Evolutionary conservation across 805 yeast species (phyloP).

Genomic region (Tanozyma kutaoensis): DNA sequence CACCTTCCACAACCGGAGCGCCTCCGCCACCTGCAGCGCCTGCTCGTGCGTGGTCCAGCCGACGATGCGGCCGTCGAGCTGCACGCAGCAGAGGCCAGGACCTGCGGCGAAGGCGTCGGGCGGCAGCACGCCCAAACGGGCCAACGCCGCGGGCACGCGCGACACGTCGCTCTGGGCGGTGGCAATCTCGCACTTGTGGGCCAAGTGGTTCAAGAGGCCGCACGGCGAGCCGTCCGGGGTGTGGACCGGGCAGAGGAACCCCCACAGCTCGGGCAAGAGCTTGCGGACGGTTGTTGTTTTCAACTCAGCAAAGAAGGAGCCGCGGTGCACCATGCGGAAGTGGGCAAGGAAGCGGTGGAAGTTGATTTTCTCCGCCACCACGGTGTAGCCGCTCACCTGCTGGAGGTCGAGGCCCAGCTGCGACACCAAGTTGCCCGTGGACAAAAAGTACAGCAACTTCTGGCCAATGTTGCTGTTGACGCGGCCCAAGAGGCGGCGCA

Average conservation of each 20-base stretch:
- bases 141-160: constrained; percentile 50
- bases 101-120: constrained; percentile 78
- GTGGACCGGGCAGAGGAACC: constrained; percentile 96
- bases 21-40: constrained; percentile 77
- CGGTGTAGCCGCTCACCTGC: constrained; percentile 96
- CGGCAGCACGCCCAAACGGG: constrained; percentile 69
- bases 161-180: constrained; percentile 67
- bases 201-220: constrained; percentile 92
- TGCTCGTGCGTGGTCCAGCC: constrained; percentile 93
- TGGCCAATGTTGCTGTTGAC: constrained; percentile 90
- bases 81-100: constrained; percentile 79
- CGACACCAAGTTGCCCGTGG: constrained; percentile 94
- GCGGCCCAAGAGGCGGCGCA: constrained; percentile 63
- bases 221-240: constrained; percentile 99
- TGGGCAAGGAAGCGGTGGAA: constrained; percentile 96
- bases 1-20: constrained; percentile 87
- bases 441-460: constrained; percentile 84
- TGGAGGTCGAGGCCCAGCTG: constrained; percentile 96
- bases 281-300: constrained; percentile 97
- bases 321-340: constrained; percentile 99
- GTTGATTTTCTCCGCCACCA: constrained; percentile 96
- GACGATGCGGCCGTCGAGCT: constrained; percentile 79
- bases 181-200: constrained; percentile 86
- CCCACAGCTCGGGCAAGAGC: constrained; percentile 96
- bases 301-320: constrained; percentile 96